Evolutionary conservation across 768 basidiomycete genomes (phyloP).

Genomic region (Rubroboletus pulcherrimus): DNA sequence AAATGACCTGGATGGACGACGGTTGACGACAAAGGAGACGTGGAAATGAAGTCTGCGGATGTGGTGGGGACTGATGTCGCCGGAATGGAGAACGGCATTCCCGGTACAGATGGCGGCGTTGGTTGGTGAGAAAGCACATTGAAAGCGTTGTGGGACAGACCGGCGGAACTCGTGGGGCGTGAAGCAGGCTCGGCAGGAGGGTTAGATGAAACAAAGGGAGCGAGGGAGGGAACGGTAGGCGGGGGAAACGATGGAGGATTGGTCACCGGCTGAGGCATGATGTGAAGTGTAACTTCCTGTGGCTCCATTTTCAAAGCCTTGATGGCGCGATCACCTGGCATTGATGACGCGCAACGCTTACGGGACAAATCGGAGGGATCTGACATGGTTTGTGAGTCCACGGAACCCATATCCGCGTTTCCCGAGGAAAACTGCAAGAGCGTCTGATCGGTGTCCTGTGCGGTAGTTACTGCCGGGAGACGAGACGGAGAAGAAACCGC

Average conservation of each 20-base stretch:
- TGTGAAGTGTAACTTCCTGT: conserved; percentile 37
- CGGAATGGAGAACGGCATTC: conserved; percentile 20
- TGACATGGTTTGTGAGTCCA: conserved; percentile 25
- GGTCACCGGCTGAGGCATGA: conserved; percentile 18
- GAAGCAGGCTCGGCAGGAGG: conserved; percentile 29
- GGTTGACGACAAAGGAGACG: conserved; percentile 19
- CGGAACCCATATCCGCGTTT: conserved; percentile 9
- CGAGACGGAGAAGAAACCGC: conserved; percentile 18
- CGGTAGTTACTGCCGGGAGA: conserved; percentile 15
- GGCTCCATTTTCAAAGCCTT: conserved; percentile 51
- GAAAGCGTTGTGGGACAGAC: conserved; percentile 22
- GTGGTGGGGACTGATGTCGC: conserved; percentile 17
- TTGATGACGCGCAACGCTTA: conserved; percentile 49
- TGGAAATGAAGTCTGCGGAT: conserved; percentile 23
- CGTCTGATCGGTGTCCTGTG: conserved; percentile 26
- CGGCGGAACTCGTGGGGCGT: conserved; percentile 33
- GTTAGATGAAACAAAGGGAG: conserved; percentile 26
- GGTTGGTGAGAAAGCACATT: conserved; percentile 21
- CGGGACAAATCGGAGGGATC: conserved; percentile 42
- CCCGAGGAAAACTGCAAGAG: conserved; percentile 17
- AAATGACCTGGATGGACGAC: conserved; percentile 25
- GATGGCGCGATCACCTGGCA: conserved; percentile 41
- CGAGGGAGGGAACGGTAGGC: conserved; percentile 22
- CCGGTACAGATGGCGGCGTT: conserved; percentile 12
- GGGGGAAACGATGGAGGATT: conserved; percentile 26